Evolutionary conservation across 371 early-diverging fungal genomes (phyloP), one percentile per base, ranked within the genome.

Genomic region (Mortierella sp.): DNA sequence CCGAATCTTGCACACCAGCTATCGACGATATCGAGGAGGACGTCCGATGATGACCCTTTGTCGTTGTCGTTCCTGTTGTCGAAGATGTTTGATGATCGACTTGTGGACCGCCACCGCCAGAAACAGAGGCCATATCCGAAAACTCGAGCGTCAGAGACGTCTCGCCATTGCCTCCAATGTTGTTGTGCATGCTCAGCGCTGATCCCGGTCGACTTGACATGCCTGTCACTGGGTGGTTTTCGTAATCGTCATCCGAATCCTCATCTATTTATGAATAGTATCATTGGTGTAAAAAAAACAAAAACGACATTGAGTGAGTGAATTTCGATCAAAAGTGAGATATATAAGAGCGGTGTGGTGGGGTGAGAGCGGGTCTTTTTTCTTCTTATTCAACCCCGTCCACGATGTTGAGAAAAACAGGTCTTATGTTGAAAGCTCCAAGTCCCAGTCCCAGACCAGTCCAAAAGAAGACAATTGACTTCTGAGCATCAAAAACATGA

Each of bases 211-310:
- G 78, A 63, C 82, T 78, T 5, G 76, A 48, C 81, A 77, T 74
- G 21, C 77, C 74, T 70, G 57, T 73, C 13, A 73, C 42, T 5
- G 79, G 75, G 31, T 78, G 79, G 71, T 77, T 65, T 31, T 76
- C 77, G 57, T 82, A 78, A 38, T 82, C 83, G 26, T 82, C 83
- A 44, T 82, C 83, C 44, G 83, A 82, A 5, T 82, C 83, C 6
- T 79, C 83, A 28, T 82, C 83, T 79, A 58, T 54, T 34, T 44
- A 10, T 24, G 9, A 26, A 60, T 60, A 58, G 47, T 7, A 24
- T 57, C 34, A 26, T 48, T 52, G 26, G 42, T 28, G 42, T n/a
- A 47, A 38, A 31, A 50, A 45, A 31, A 47, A n/a, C n/a, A n/a
- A n/a, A n/a, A n/a, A n/a, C n/a, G 28, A n/a, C 16, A 3, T 26